Evolutionary conservation across 78 protist species (phyloP).

Genomic region (Dictyostelium brefeldianum): DNA sequence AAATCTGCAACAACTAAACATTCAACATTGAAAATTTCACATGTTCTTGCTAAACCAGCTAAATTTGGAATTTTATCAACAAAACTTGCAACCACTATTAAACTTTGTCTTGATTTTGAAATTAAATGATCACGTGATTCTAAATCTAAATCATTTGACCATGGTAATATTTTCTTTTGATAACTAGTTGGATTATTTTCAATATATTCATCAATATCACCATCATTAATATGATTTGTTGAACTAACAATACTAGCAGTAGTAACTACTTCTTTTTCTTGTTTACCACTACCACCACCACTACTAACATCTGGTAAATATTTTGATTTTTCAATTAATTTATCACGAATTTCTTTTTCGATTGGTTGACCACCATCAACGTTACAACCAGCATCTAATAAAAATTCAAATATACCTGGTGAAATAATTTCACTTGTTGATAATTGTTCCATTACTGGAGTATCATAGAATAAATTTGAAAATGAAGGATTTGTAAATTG

Average conservation of each 20-base stretch:
- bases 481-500: not conserved
- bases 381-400: not conserved
- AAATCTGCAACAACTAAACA: conserved; percentile 49
- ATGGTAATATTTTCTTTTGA: conserved; percentile 87
- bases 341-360: conserved; percentile 2
- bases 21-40: conserved; percentile 84
- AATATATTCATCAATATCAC: conserved; percentile 40
- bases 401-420: conserved; percentile 50
- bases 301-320: not conserved
- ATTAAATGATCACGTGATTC: conserved; percentile 37
- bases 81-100: conserved; percentile 82
- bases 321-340: conserved; percentile 32
- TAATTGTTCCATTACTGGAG: conserved; percentile 39
- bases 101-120: conserved; percentile 42
- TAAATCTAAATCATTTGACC: conserved; percentile 66
- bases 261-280: not conserved
- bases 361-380: not conserved
- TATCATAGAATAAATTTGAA: conserved; percentile 39
- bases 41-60: conserved; percentile 85
- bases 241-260: not conserved
- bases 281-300: not conserved
- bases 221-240: not conserved
- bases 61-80: conserved; percentile 87
- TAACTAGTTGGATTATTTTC: conserved; percentile 30
- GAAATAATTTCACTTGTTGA: conserved; percentile 29